Base-by-base conservation (phyloP, 768 basidiomycete genomes). In the Kwoniella mangroviensis region DNA sequence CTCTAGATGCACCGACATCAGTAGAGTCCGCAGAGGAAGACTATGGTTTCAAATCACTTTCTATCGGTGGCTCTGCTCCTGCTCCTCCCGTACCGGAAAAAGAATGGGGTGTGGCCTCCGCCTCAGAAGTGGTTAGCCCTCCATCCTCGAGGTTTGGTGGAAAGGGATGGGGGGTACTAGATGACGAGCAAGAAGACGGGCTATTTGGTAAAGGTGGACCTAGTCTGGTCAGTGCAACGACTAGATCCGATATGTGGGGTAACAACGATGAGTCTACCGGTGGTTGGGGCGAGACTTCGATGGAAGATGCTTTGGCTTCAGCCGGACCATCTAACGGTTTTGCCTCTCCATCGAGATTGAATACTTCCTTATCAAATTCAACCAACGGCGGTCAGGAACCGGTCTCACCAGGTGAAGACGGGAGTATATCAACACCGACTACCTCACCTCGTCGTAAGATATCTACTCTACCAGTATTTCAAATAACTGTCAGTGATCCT, bases 401-500 rank as follows among this genome's bases (percentile, higher is more conserved):
- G 6, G 26, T 19, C 17, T 68, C 68, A 2, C 61, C 68, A 17
- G 42, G 17, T 6, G 60, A 53, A 4, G 17, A 55, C 54, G 34
- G 34, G 22, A 26, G 9, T 21, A 49, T 26, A 22, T 63, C 62
- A n/a, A 65, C 43, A 4, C 66, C 63, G 1, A 62, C 67, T 4
- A 63, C 63, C 34, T 26, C 69, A 45, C 66, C 58, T 54, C 52
- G 67, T 62, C 40, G 70, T 53, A 55, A 55, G 51, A 41, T 73
- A 52, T 57, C 55, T 49, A 59, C 41, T 6, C 40, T 52, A 17
- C 91, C 92, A 22, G 85, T 91, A 26, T 98, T 97, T 81, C 82
- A 87, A 9, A 93, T 99, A 73, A 88, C 91, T 0, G 94, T 99
- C n/a, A 92, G 93, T 63, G 97, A 99, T 83, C 97, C 97, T 5